These are phyloP conservation scores for Cordyceps farinosa DNA, from an alignment of 2,329 filamentous ascomycete genomes.

Conservation along the genomic window DNA sequence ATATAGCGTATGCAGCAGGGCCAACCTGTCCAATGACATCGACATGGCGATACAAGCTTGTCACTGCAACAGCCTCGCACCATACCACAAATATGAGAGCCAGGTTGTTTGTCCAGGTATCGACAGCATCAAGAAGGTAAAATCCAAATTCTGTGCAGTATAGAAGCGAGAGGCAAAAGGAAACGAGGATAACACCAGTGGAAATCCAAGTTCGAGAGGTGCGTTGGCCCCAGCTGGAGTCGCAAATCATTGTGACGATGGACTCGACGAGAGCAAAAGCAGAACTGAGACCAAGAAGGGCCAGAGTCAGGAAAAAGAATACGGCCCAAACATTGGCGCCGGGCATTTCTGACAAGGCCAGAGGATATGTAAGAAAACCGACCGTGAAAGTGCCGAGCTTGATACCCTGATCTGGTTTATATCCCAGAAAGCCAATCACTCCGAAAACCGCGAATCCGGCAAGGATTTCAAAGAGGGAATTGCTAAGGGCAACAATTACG, in stretches of 20 bases:
- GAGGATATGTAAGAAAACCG: constrained; percentile 51
- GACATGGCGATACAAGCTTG: constrained; percentile 47
- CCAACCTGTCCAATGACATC: constrained; percentile 43
- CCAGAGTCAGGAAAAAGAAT: constrained; percentile 50
- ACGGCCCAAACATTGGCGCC: constrained; percentile 53
- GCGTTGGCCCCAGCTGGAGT: constrained; percentile 38
- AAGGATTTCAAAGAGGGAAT: constrained; percentile 53
- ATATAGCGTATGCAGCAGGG: constrained; percentile 35
- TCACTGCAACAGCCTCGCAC: constrained; percentile 47
- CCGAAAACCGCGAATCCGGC: constrained; percentile 44
- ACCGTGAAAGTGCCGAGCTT: constrained; percentile 49
- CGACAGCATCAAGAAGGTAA: constrained; percentile 48
- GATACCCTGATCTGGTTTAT: constrained; percentile 29
- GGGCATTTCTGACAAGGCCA: constrained; percentile 52
- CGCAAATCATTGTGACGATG: constrained; percentile 47
- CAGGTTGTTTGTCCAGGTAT: constrained; percentile 51
- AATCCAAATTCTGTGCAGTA: constrained; percentile 55
- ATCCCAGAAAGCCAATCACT: constrained; percentile 43
- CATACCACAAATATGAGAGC: constrained; percentile 50
- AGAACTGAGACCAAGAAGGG: constrained; percentile 51
- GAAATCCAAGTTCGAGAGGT: constrained; percentile 39
- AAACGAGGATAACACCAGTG: constrained; percentile 41
- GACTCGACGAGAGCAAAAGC: constrained; percentile 52
- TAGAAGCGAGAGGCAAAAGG: constrained; percentile 46
- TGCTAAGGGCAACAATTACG: constrained; percentile 51